Base-by-base conservation (phyloP, 805 yeast species). In the Blastobotrys peoriensis region DNA sequence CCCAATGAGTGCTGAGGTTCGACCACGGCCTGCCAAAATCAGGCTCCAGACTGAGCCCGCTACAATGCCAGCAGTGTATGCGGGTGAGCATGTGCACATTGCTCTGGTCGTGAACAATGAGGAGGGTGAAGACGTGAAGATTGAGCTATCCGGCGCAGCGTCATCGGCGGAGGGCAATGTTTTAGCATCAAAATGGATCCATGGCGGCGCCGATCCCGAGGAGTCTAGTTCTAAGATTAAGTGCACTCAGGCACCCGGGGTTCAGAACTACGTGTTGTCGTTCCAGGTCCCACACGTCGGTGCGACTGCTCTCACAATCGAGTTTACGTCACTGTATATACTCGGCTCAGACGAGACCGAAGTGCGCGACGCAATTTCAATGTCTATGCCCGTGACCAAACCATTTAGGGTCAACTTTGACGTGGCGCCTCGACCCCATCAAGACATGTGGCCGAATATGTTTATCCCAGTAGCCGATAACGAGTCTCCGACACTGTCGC, bases 381-480 rank as follows among this genome's bases (percentile, higher is more conserved):
- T 41, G 4, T 51, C 55, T 3, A 45, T 67, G 5, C 62, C 65
- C 10, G 64, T 66, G 0, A 43, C 55, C 15, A 46, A 50, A 30
- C 70, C 71, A 5, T 64, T 68, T 46, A 54, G 68, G 2, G 62
- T 58, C 9, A 57, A 59, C 13, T 67, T 64, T 41, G 65, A 62
- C 20, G 61, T 68, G 4, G 28, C 58, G 4, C 68, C 73, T 1
- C 53, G 59, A 20, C 47, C 52, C 9, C 57, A 61, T 33, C 54
- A 53, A 1, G 61, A 57, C 19, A 45, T 45, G 3, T 68, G 73
- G 73, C 64, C 67, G n/a, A 62, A 55, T 33, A 45, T 61, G 34
- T 68, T 68, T 48, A 56, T 63, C 9, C 59, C 66, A 5, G 13
- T 25, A 8, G 10, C 30, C 13, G 30, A 25, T 8, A 25, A 25